Percentiles rank a stretch among this genome's conserved stretches.
phyloP scores from a whole-genome alignment of 331 rosid genomes.

The Prunus yedoensis region DNA sequence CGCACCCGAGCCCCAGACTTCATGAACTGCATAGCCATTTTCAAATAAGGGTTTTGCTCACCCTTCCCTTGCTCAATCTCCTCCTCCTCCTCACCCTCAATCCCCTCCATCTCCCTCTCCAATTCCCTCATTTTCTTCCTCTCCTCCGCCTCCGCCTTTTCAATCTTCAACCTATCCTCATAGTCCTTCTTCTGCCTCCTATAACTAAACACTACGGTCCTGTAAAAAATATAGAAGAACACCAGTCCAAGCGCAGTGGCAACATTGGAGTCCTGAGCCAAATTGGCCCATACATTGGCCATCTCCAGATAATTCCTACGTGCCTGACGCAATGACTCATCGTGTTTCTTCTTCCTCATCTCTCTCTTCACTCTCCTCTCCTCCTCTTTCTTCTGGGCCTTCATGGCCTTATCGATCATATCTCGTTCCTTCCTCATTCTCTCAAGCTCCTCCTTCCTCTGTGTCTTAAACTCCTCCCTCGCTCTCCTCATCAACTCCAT shows the following conservation, averaged over 20 bases:
- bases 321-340: conserved; percentile 46
- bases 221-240: conserved; percentile 71
- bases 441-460: conserved; percentile 50
- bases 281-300: conserved; percentile 54
- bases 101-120: conserved; percentile 69
- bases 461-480: conserved; percentile 64
- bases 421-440: conserved; percentile 53
- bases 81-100: conserved; percentile 52
- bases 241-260: conserved; percentile 58
- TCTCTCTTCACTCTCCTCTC: conserved; percentile 52
- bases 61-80: conserved; percentile 64
- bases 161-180: conserved; percentile 88
- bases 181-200: conserved; percentile 92
- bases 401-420: conserved; percentile 46
- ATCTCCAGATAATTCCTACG: conserved; percentile 26
- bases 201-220: conserved; percentile 77
- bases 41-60: conserved; percentile 78
- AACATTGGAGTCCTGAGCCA: conserved; percentile 54
- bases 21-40: conserved; percentile 95
- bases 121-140: conserved; percentile 73
- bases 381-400: conserved; percentile 59
- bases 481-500: conserved; percentile 50
- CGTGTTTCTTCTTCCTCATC: conserved; percentile 46
- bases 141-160: conserved; percentile 92
- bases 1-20: conserved; percentile 94